phyloP scores from a whole-genome alignment of 2,329 filamentous ascomycete species.

The Pestalotiopsis sp. region DNA sequence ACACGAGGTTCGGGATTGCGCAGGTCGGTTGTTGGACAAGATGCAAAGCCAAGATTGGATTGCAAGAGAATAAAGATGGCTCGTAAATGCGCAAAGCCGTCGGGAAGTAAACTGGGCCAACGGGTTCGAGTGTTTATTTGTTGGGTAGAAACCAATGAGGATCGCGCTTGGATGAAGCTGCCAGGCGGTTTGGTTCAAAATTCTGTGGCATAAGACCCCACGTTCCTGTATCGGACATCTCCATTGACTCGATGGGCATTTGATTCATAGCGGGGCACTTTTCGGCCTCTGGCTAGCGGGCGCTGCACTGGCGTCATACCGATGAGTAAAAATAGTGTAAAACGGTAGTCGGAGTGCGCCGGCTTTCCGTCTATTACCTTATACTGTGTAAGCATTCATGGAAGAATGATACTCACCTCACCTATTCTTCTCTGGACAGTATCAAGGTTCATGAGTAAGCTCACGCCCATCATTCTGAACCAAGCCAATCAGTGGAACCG shows the following conservation, averaged over 20 bases:
- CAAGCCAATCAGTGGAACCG: too few species aligned
- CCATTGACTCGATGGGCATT: slow-evolving; percentile 24
- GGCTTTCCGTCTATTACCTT: neutral
- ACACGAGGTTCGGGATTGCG: neutral
- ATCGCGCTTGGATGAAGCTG: neutral
- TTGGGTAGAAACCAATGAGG: slow-evolving; percentile 5
- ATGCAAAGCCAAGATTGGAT: neutral
- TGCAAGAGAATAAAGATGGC: neutral
- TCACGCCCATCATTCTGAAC: neutral
- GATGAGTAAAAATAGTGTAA: neutral
- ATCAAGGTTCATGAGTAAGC: neutral
- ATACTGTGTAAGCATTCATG: too few species aligned
- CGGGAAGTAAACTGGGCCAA: neutral
- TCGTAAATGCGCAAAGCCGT: neutral
- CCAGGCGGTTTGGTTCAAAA: neutral
- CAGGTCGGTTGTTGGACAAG: neutral
- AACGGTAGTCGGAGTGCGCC: neutral
- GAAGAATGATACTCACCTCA: neutral
- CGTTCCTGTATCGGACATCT: slow-evolving; percentile 42
- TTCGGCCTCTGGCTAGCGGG: neutral
- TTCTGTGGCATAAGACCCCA: slow-evolving; percentile 28
- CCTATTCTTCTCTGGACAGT: neutral
- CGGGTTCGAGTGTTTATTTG: neutral
- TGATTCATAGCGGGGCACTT: slow-evolving; percentile 20
- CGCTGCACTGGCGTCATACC: neutral